phyloP scores from a whole-genome alignment of 2,329 filamentous ascomycete species.

The Leptographium radiaticola region DNA sequence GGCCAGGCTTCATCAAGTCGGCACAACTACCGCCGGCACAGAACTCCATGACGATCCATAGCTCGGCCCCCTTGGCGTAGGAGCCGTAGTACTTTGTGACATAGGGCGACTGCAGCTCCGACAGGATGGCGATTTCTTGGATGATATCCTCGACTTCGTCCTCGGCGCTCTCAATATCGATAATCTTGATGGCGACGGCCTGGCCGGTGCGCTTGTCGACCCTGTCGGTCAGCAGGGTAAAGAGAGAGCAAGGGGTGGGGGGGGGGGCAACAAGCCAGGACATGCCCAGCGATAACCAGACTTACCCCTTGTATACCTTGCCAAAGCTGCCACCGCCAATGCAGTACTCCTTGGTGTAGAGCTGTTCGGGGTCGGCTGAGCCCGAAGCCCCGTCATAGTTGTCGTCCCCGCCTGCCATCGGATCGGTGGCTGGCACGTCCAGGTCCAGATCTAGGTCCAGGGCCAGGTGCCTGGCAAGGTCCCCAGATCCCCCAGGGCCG shows the following conservation, averaged over 20 bases:
- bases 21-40: slow-evolving; percentile 94
- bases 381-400: slow-evolving; percentile 32
- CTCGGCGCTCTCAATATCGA: slow-evolving; percentile 97
- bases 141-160: slow-evolving; percentile 99
- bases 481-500: too few relatives aligned
- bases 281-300: background rate
- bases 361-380: slow-evolving; percentile 68
- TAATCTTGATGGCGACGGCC: slow-evolving; percentile 94
- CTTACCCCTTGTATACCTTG: slow-evolving; percentile 93
- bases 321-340: slow-evolving; percentile 96
- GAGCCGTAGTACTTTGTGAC: slow-evolving; percentile 98
- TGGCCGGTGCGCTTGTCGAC: slow-evolving; percentile 89
- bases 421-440: background rate
- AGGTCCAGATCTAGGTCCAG: background rate
- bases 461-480: too few relatives aligned
- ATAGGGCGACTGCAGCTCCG: slow-evolving; percentile 88
- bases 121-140: slow-evolving; percentile 94
- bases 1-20: slow-evolving; percentile 86
- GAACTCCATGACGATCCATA: slow-evolving; percentile 99
- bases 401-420: slow-evolving; percentile 5
- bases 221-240: slow-evolving; percentile 28
- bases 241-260: too few relatives aligned
- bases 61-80: slow-evolving; percentile 85
- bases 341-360: slow-evolving; percentile 89
- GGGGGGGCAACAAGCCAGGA: background rate